Evolutionary conservation across 2,329 filamentous ascomycete species (phyloP).

Genomic region (Huntiella moniliformis): DNA sequence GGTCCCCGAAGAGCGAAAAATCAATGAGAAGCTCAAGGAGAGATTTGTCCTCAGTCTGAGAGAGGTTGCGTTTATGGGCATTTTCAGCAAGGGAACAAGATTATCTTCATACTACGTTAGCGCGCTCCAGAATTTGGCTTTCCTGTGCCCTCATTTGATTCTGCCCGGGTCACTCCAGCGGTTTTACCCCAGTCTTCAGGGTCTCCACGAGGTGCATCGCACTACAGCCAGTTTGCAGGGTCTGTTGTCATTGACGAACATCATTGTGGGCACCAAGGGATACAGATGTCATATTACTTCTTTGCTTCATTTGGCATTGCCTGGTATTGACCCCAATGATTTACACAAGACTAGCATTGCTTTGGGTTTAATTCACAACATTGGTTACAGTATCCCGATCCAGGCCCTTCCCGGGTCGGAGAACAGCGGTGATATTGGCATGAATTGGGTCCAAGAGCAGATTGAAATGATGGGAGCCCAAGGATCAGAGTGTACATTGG

Average conservation of each 20-base stretch:
- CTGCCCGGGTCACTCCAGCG: conserved; percentile 83
- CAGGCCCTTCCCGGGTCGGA: conserved; percentile 49
- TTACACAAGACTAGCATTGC: conserved; percentile 91
- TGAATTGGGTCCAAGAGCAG: conserved; percentile 86
- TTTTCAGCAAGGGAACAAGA: conserved; percentile 87
- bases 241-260: conserved; percentile 75
- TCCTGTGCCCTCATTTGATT: conserved; percentile 77
- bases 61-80: conserved; percentile 94
- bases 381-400: conserved; percentile 91
- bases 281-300: conserved; percentile 93
- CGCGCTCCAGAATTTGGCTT: conserved; percentile 74
- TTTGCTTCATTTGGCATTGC: conserved; percentile 74
- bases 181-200: conserved; percentile 93
- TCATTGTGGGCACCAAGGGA: conserved; percentile 86
- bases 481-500: conserved; percentile 65
- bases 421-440: conserved; percentile 49
- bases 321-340: conserved; percentile 95
- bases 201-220: conserved; percentile 87
- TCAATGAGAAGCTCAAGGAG: conserved; percentile 64
- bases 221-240: conserved; percentile 87
- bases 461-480: conserved; percentile 86
- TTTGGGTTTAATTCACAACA: conserved; percentile 82
- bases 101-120: conserved; percentile 84
- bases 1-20: conserved; percentile 56
- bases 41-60: conserved; percentile 78